Base-by-base conservation (phyloP, 2,329 filamentous ascomycete species). In the Calonectria hongkongensis region DNA sequence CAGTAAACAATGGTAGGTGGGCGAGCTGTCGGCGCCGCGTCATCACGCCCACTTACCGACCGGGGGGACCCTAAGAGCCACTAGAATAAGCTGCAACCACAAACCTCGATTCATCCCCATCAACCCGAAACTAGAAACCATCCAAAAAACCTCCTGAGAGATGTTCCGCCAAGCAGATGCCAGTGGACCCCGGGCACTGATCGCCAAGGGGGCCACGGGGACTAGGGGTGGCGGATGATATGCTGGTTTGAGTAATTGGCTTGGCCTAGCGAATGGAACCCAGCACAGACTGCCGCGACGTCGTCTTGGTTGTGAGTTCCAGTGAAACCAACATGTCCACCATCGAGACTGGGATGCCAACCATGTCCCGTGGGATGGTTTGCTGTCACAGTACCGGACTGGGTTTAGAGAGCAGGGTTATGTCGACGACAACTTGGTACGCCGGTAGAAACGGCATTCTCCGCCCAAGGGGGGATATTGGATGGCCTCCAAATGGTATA, bases 91-190 rank as follows among this genome's bases (percentile, higher is more conserved):
- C 69, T 48, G 66, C 69, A 54, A 43, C 67, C 70, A 66, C 60
- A 30, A 66, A 64, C 45, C 48, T 65, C 50, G 33, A 64, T 50
- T 25, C 56, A 48, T 50, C 68, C 39, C 67, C 56, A 66, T 76
- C 72, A 73, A 76, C 65, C 64, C 77, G 76, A 78, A 79, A 79
- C 75, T 58, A 58, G 60, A 72, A 54, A 69, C 70, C 69, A 64
- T 70, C 70, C 39, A 73, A 62, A 48, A 56, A 54, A 36, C 47
- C 18, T 39, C 71, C 60, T 36, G 27, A 43, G 63, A 74, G 71
- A 79, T 79, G 74, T 79, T 79, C 73, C 75, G 76, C 74, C 75
- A 78, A 79, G 66, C 72, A 78, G 70, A 75, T 71, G 62, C 30
- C 51, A 51, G 58, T 74, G 68, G 65, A 70, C 62, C 75, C 58